Conservation (phyloP, 768 basidiomycete species). For the Gloeopeniophorella convolvens region DNA sequence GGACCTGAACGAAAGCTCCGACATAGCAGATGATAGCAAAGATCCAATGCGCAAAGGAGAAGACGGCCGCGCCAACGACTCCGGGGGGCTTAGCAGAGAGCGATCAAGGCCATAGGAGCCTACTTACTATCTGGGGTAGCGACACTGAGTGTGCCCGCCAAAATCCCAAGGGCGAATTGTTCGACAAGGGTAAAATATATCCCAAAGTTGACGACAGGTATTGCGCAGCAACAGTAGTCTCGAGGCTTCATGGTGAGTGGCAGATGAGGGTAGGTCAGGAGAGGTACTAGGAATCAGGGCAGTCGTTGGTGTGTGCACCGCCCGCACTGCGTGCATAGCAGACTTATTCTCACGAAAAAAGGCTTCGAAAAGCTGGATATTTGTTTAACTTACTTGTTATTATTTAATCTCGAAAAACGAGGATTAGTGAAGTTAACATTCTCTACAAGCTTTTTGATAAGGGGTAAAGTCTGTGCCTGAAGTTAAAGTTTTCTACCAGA, state of each 20-base stretch:
- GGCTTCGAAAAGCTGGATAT: no score
- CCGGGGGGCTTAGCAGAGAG: slow-evolving; percentile 2
- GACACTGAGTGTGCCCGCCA: slow-evolving; percentile 67
- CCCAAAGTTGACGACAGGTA: slow-evolving; percentile 85
- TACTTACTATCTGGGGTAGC: slow-evolving; percentile 74
- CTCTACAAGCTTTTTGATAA: no score
- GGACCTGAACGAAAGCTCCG: slow-evolving; percentile 65
- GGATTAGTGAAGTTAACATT: no score
- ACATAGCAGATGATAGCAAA: slow-evolving; percentile 73
- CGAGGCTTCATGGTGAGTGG: slow-evolving; percentile 54
- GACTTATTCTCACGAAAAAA: no score
- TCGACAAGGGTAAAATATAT: slow-evolving; percentile 77
- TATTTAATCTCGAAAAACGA: no score
- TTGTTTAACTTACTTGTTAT: no score
- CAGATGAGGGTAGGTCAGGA: slow-evolving; percentile 9
- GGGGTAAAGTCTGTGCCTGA: no score
- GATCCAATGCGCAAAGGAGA: slow-evolving; percentile 66
- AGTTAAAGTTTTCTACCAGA: no score
- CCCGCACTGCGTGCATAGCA: not conserved
- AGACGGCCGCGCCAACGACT: slow-evolving; percentile 87
- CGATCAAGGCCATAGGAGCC: not conserved
- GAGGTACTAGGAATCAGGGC: slow-evolving; percentile 14
- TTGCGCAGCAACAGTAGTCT: slow-evolving; percentile 91
- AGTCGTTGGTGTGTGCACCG: not conserved
- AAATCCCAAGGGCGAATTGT: slow-evolving; percentile 61